Conservation (phyloP, 352 stramenopile species). For the Phytopythium helicoides region DNA sequence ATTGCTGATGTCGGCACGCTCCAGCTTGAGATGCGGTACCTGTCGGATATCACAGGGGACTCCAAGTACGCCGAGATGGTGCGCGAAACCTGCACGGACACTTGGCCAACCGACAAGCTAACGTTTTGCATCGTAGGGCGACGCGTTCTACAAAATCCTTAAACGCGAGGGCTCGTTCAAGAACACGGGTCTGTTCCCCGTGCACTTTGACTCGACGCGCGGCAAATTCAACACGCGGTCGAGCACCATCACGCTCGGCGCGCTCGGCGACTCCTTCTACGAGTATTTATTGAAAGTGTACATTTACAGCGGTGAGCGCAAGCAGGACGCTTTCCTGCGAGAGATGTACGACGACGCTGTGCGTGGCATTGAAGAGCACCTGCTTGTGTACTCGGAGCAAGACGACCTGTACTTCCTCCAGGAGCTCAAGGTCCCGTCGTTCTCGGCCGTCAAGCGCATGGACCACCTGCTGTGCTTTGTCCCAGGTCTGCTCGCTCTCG, state of each 20-base stretch:
- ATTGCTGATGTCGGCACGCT: constrained; percentile 86
- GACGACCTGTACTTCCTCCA: constrained; percentile 74
- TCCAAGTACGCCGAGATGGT: constrained; percentile 67
- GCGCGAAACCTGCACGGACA: constrained; percentile 1
- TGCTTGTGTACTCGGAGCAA: constrained; percentile 74
- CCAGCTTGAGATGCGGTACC: constrained; percentile 78
- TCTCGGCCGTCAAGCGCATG: constrained; percentile 80
- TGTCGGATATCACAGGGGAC: constrained; percentile 79
- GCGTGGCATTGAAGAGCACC: constrained; percentile 89
- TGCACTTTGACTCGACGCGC: constrained; percentile 57
- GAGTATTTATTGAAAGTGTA: constrained; percentile 98
- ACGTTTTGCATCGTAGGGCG: constrained; percentile 31
- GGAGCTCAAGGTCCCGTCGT: constrained; percentile 47
- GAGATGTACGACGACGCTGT: constrained; percentile 94
- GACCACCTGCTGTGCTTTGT: constrained; percentile 98
- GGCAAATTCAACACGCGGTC: constrained; percentile 29
- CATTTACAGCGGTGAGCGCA: constrained; percentile 91
- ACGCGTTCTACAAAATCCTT: constrained; percentile 76
- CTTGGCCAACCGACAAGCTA: background rate
- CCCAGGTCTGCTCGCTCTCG: constrained; percentile 91
- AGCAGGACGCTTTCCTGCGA: constrained; percentile 63
- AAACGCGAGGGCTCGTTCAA: constrained; percentile 69
- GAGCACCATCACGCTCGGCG: constrained; percentile 89
- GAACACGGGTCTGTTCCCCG: constrained; percentile 86
- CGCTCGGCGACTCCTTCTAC: constrained; percentile 96